Base-by-base conservation (phyloP, 176 grass and related monocot genomes). In the Coix lacrymajobi region DNA sequence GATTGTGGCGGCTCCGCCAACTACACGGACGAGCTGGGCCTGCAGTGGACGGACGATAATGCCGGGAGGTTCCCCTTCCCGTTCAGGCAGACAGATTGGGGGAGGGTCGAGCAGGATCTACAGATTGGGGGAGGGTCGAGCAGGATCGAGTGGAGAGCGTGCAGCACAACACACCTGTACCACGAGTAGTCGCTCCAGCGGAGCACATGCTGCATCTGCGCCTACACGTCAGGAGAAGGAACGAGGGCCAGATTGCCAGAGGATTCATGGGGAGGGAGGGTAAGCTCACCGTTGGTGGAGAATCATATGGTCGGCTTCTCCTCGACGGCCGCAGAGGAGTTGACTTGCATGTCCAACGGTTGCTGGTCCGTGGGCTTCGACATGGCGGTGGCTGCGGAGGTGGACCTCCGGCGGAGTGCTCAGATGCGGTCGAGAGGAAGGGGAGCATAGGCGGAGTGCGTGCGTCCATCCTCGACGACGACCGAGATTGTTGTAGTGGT, bases 131-230 rank as follows among this genome's bases (percentile, higher is more conserved):
- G 48, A 43, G 25, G 11, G 38, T 46, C 36, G 32, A 40, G 41
- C 33, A 12, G 79, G 51, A 79, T 39, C 73, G 34, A 48, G 11
- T 73, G 25, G 12, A 29, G 24, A 19, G 12, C 20, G 2, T 20
- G 8, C 5, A 8, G 17, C 25, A 45, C 6, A 26, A 79, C 60
- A 24, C 28, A 98, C 92, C 95, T 87, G 78, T 98, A 98, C 40
- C 92, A 87, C 25, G 88, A 87, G 74, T 96, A 96, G 87, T 96
- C 93, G 16, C 95, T 85, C 46, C 92, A 92, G 78, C 92, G 89
- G 81, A n/a, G n/a, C n/a, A n/a, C n/a, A n/a, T n/a, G n/a, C n/a
- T n/a, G n/a, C n/a, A n/a, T n/a, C n/a, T n/a, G n/a, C n/a, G n/a
- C n/a, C n/a, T n/a, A n/a, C n/a, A n/a, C n/a, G n/a, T n/a, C n/a